Evolutionary conservation across 164 flowering plant species (phyloP).

Genomic region (Cinnamomum micranthum): DNA sequence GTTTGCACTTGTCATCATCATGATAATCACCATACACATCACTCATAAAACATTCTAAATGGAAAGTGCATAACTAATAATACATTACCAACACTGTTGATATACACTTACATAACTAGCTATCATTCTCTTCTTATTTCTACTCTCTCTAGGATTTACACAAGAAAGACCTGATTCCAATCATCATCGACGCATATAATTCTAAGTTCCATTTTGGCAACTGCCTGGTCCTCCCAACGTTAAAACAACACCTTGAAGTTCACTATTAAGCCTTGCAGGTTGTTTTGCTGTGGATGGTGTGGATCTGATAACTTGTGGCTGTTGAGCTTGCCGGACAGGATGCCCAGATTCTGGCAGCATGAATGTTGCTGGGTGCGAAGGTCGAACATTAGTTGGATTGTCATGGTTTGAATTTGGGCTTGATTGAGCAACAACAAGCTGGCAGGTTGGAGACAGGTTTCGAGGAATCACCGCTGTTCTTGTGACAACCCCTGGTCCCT

Average conservation of each 20-base stretch:
- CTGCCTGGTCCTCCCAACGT: conserved; percentile 79
- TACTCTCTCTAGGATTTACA: conserved; percentile 15
- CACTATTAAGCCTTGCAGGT: conserved; percentile 39
- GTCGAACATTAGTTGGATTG: conserved; percentile 16
- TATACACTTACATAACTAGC: not conserved
- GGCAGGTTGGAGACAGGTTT: conserved; percentile 15
- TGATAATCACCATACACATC: too few relatives aligned
- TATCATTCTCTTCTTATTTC: not conserved
- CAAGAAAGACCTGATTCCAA: not conserved
- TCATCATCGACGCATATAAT: not conserved
- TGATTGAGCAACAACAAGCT: conserved; percentile 19
- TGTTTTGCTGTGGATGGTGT: conserved; percentile 16
- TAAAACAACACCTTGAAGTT: conserved; percentile 79
- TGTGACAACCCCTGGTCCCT: conserved; percentile 49
- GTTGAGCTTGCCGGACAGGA: conserved; percentile 19
- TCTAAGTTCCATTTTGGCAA: conserved; percentile 21
- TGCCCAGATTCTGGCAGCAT: conserved; percentile 23
- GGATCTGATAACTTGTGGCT: conserved; percentile 28
- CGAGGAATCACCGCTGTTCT: conserved; percentile 27
- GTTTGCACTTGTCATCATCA: too few relatives aligned
- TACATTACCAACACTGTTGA: not conserved
- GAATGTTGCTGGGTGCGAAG: conserved; percentile 21
- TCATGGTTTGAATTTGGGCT: conserved; percentile 17
- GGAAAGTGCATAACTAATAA: not conserved
- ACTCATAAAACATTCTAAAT: not conserved